Evolutionary conservation across 805 yeast species (phyloP), one percentile per base, ranked within the genome.

Genomic region (Blastobotrys chiropterorum): DNA sequence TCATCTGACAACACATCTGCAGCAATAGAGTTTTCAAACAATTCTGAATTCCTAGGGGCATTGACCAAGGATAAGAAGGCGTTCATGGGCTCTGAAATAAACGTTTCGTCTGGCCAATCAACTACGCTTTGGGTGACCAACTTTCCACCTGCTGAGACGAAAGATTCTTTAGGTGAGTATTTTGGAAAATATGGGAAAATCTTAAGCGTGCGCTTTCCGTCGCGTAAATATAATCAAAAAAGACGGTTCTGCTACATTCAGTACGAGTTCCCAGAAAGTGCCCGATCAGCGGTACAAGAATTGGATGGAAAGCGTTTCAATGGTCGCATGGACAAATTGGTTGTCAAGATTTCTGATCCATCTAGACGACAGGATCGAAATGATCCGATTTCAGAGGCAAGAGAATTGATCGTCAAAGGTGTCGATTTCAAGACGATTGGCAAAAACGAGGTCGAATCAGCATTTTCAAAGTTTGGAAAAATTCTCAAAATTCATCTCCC

Each of bases 201-300:
- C 2, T 54, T 78, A 1, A 75, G 78, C 48, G 67, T 83, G 0
- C 68, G 95, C 48, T 70, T 86, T 34, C 96, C 96, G 0, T 77
- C 86, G 0, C 74, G 82, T 53, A 73, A 72, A 44, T 73, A 68
- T 46, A 78, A 79, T 58, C 63, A 78, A 3, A 74, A 75, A 30
- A 72, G 94, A 52, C 65, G 95, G 30, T 88, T 88, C 62, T 86
- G 92, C 56, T 88, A 87, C 61, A 72, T 85, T 14, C 94, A 86
- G 59, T 82, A 68, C 56, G 50, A 66, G 0, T 61, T 70, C 3
- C 50, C 75, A 0, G 69, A 71, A n/a, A 68, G 67, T 15, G 85
- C 86, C 0, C 46, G 62, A 0, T 48, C 56, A 0, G 84, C 86
- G 0, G 68, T 77, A 1, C 53, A 53, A 0, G 52, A 54, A 1